These are phyloP conservation scores for Xylaria venustula DNA, from an alignment of 495 filamentous ascomycete species.

Conservation along the genomic window DNA sequence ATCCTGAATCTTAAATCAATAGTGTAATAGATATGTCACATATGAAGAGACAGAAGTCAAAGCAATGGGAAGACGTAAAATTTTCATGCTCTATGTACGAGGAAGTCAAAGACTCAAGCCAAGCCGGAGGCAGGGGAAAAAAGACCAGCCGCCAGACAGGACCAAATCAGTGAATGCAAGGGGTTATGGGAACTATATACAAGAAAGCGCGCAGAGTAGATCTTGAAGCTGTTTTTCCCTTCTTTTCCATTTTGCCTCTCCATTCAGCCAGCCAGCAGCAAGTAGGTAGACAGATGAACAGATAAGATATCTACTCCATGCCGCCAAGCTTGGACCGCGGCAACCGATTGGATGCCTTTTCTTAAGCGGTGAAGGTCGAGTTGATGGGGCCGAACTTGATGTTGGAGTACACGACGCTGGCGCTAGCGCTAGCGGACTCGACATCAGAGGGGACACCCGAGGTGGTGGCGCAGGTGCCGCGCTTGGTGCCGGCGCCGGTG, in stretches of 20 bases:
- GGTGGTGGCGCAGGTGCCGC: conserved; percentile 62
- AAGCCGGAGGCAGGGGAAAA: background rate
- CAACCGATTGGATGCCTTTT: too few relatives aligned
- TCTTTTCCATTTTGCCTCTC: background rate
- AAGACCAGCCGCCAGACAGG: background rate
- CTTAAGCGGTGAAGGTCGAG: conserved; percentile 27
- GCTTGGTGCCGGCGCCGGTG: conserved; percentile 57
- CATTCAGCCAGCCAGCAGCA: background rate
- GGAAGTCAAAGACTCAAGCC: conserved; percentile 5
- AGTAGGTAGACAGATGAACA: too few relatives aligned
- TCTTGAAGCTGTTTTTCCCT: too few relatives aligned
- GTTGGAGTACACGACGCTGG: conserved; percentile 55
- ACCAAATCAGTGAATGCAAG: conserved; percentile 5
- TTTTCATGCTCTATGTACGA: conserved; percentile 5
- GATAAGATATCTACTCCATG: too few relatives aligned
- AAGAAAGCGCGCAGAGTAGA: background rate
- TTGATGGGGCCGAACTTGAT: conserved; percentile 68
- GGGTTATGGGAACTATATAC: conserved; percentile 1
- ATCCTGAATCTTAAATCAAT: too few relatives aligned
- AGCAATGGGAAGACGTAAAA: background rate
- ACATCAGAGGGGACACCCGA: conserved; percentile 60
- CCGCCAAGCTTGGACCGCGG: too few relatives aligned
- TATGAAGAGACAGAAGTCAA: background rate
- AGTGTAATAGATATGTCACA: background rate
- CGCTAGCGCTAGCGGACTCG: conserved; percentile 45